Base-by-base conservation (phyloP, 148 eudicot species). In the Arbutus unedo region DNA sequence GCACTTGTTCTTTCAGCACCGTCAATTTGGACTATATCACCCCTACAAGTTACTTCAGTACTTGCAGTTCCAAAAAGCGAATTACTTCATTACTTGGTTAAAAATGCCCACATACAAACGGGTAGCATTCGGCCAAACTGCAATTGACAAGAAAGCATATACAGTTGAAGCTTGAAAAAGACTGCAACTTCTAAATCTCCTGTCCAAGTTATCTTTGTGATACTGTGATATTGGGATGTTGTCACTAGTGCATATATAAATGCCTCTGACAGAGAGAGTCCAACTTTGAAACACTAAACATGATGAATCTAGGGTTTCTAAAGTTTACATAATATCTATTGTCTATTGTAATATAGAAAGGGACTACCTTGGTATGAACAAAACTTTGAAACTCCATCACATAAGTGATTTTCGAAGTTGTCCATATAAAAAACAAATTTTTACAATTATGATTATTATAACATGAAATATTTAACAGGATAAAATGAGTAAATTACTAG, bases 21-120 rank as follows among this genome's bases (percentile, higher is more conserved):
- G 25, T 54, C 79, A 76, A 77, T 8, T 77, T 77, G 60, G 76
- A 73, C 45, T 73, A 73, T 15, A 47, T 47, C 21, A 73, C 54
- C 10, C 53, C 31, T 15, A 45, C 54, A 7, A 50, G 10, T 50
- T 50, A 50, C 13, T 50, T 50, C 2, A 50, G 8, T 50, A 50
- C 54, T 50, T 7, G 54, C 54, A 2, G 10, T 50, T 50, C 54
- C 2, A 50, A 50, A 50, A 49, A 49, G 11, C 41, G 3, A 72
- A 47, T 74, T 25, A 74, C n/a, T 19, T 13, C 51, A 74, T 74
- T 74, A 74, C 48, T 74, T 3, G 19, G 77, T 13, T 5, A 48
- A 74, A n/a, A 3, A 49, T 48, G 56, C 11, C 19, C 77, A 54
- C 21, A 49, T n/a, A 41, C 38, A 54, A 49, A 48, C 3, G 16